Evolutionary conservation across 805 yeast species (phyloP), one percentile per base, ranked within the genome.

Genomic region (Starmerella bombicola): DNA sequence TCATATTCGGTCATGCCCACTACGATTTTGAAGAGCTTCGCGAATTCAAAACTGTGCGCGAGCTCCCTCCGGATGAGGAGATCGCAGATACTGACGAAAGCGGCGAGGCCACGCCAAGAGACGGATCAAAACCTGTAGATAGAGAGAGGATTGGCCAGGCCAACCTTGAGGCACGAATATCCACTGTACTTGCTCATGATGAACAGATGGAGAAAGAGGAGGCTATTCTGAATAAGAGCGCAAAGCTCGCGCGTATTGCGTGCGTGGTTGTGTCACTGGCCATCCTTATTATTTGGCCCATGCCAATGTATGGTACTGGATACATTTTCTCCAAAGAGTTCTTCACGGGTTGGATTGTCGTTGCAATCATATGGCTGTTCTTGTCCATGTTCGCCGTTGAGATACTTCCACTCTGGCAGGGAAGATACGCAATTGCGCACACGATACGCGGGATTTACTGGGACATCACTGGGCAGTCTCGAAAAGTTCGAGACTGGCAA

Each of bases 291-390:
- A 55, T 84, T 23, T 83, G 91, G 88, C 95, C 95, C 55, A 80
- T 84, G 84, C 94, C 95, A 49, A 78, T 84, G 91, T 83, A 78
- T 58, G 95, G 94, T 23, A 56, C 78, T 6, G 68, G 71, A 2
- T 84, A 84, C 55, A 66, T 84, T 31, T 84, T 84, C 62, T 73
- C 81, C 38, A 76, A 72, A 58, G 60, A 58, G 44, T 82, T 82
- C 63, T 84, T 84, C 60, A 80, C 88, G 6, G 95, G 94, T 35
- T 84, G 94, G 94, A 72, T 84, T 37, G 74, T 69, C 30, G 91
- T 84, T 25, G 74, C 78, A 44, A 73, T 84, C 40, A 73, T 83
- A 43, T 84, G 94, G 94, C 62, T 81, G 30, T 82, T 81, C 61
- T 35, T 50, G 30, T 52, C 62, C 3, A 39, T 55, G 0, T 68